Evolutionary conservation across 2,329 filamentous ascomycete species (phyloP).

Genomic region (Rhynchosporium secalis): DNA sequence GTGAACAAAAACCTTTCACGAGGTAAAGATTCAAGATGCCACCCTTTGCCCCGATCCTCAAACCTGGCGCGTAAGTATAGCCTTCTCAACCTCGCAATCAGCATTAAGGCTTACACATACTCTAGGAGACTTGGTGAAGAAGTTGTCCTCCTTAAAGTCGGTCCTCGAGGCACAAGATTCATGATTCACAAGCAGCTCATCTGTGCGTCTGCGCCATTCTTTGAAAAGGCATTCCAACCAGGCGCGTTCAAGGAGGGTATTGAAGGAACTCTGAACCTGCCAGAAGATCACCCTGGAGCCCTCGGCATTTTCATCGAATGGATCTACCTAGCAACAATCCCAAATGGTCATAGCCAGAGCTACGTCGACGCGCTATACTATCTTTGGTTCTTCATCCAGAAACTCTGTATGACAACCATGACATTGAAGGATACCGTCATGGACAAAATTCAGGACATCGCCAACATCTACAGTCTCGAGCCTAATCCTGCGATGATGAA

Average conservation of each 20-base stretch:
- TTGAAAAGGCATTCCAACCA: constrained; percentile 6
- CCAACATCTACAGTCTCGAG: constrained; percentile 3
- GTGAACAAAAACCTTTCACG: background rate
- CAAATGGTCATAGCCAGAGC: background rate
- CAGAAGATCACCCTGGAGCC: constrained; percentile 1
- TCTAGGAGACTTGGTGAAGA: constrained; percentile 17
- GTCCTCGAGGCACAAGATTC: constrained; percentile 27
- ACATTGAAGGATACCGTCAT: constrained; percentile 11
- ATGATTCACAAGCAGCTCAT: constrained; percentile 26
- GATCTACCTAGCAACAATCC: constrained; percentile 1
- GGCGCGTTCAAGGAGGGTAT: constrained; percentile 6
- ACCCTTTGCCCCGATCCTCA: background rate
- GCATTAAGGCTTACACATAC: background rate
- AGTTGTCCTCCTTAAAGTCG: constrained; percentile 30
- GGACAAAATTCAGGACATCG: constrained; percentile 16
- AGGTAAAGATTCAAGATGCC: background rate
- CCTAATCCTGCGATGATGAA: background rate
- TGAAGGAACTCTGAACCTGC: constrained; percentile 1
- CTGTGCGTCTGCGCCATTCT: background rate
- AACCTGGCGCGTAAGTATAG: background rate
- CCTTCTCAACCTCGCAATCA: no score
- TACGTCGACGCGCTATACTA: constrained; percentile 1
- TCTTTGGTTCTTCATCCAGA: background rate
- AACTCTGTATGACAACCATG: background rate
- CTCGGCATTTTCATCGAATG: background rate